Evolutionary conservation across 2,329 filamentous ascomycete species (phyloP).

Genomic region (Xylariales sp.): DNA sequence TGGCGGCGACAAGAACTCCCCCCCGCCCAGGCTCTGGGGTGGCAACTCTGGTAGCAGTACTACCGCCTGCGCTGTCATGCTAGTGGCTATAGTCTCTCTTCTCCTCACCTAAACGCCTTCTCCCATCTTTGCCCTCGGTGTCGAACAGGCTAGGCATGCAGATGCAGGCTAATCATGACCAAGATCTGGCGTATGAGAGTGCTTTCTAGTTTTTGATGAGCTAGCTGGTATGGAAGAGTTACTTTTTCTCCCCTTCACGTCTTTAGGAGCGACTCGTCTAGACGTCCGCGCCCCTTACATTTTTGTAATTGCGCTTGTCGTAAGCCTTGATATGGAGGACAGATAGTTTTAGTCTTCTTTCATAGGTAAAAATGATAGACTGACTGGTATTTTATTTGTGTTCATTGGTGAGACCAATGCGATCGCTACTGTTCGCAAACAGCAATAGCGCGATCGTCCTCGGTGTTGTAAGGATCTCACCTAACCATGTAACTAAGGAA

Average conservation of each 20-base stretch:
- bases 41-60: slow-evolving; percentile 3
- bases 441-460: too few species aligned
- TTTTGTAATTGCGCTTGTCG: neutral
- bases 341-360: too few species aligned
- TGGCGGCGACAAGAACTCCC: neutral
- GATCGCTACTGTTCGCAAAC: too few species aligned
- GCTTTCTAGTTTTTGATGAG: neutral
- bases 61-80: slow-evolving; percentile 15
- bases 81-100: slow-evolving; percentile 15
- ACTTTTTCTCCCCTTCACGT: neutral
- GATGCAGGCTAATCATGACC: too few species aligned
- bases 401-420: too few species aligned
- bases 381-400: too few species aligned
- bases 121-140: neutral
- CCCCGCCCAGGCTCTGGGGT: neutral
- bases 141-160: too few species aligned
- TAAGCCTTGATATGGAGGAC: too few species aligned
- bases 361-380: too few species aligned
- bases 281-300: neutral
- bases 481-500: too few species aligned
- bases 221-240: neutral
- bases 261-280: neutral
- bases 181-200: neutral
- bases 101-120: slow-evolving; percentile 8
- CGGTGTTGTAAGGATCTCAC: too few species aligned